A percentile compares a stretch with the other conserved stretches of the same genome.
Evolutionary conservation across 176 grass and related monocot species (phyloP).

Genomic region (Rhipidocladum racemiflorum): DNA sequence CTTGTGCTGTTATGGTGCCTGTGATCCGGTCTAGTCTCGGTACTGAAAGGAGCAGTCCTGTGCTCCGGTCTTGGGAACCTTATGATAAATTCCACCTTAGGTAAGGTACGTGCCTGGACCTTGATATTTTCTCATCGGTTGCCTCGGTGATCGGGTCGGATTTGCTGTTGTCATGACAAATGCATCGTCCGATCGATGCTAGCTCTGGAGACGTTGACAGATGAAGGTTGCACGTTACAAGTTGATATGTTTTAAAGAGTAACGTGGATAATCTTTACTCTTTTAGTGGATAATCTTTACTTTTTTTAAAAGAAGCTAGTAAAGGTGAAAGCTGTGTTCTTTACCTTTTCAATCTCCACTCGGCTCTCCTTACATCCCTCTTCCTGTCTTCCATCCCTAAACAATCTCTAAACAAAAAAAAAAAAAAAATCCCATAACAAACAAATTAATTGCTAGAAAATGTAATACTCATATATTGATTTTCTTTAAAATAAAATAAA

Average conservation of each 20-base stretch:
- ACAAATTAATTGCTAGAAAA: too few relatives aligned
- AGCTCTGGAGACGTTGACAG: not conserved
- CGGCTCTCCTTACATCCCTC: too few relatives aligned
- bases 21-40: not conserved
- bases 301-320: too few relatives aligned
- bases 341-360: too few relatives aligned
- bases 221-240: not conserved
- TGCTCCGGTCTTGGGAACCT: constrained; percentile 27
- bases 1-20: constrained; percentile 8
- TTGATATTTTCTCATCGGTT: not conserved
- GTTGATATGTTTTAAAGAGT: not conserved
- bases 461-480: too few relatives aligned
- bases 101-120: not conserved
- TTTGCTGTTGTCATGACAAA: not conserved
- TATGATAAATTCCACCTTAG: constrained; percentile 20
- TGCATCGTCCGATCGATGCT: not conserved
- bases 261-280: not conserved
- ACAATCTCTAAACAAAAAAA: too few relatives aligned
- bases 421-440: too few relatives aligned
- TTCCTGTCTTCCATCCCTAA: too few relatives aligned
- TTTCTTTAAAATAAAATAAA: too few relatives aligned
- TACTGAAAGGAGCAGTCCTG: constrained; percentile 28
- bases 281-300: too few relatives aligned
- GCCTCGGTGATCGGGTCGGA: not conserved
- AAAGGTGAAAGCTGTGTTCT: too few relatives aligned